phyloP scores from a whole-genome alignment of 2,329 filamentous ascomycete species.

The Colletotrichum noveboracense region DNA sequence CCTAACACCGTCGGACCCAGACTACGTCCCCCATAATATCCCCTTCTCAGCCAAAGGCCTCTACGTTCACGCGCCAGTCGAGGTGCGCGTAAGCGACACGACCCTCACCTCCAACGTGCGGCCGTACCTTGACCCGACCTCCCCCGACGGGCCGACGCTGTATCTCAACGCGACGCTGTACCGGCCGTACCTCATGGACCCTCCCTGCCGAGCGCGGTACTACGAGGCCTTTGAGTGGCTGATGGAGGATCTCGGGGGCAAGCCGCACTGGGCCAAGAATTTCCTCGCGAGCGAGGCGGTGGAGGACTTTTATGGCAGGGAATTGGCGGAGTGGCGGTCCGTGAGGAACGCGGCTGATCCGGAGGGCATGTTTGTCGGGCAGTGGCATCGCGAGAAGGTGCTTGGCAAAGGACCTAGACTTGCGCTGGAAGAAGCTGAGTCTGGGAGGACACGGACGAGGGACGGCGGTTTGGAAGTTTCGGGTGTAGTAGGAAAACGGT shows the following conservation, averaged over 20 bases:
- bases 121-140: constrained; percentile 73
- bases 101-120: constrained; percentile 39
- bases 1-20: constrained; percentile 64
- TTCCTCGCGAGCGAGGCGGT: constrained; percentile 69
- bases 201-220: constrained; percentile 77
- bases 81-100: constrained; percentile 86
- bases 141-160: constrained; percentile 71
- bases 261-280: constrained; percentile 94
- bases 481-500: not conserved
- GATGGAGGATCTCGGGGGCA: constrained; percentile 83
- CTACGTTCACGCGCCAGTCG: constrained; percentile 88
- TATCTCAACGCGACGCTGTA: constrained; percentile 94
- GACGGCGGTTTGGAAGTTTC: constrained; percentile 4
- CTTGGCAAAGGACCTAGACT: constrained; percentile 42
- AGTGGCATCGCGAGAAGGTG: constrained; percentile 83
- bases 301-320: constrained; percentile 70
- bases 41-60: constrained; percentile 81
- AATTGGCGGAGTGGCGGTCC: constrained; percentile 69
- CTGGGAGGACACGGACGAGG: not conserved
- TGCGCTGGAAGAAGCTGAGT: constrained; percentile 41
- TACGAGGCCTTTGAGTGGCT: constrained; percentile 91
- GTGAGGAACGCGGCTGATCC: constrained; percentile 76
- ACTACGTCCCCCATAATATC: constrained; percentile 70
- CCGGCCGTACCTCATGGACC: constrained; percentile 78
- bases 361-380: constrained; percentile 86